Evolutionary conservation across 2,329 filamentous ascomycete genomes (phyloP), one percentile per base, ranked within the genome.

Genomic region (Microdochium trichocladiopsis): DNA sequence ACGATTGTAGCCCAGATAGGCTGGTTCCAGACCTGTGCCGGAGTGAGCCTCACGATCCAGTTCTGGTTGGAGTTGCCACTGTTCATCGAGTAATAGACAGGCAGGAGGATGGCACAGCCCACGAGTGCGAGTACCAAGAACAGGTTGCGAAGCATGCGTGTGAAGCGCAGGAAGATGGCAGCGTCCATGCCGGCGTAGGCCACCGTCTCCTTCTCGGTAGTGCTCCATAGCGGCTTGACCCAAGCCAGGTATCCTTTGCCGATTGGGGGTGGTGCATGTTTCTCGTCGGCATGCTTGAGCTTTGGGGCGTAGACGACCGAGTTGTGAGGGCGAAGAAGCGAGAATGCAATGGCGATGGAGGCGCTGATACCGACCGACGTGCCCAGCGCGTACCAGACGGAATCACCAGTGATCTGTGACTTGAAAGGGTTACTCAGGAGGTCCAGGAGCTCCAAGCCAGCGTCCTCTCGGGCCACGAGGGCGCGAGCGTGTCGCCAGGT

Each of bases 231-330:
- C 0, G 93, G 92, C 21, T 76, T 75, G 28, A 95, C 68, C 94
- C 94, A 99, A 48, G 90, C 86, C 66, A 95, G 91, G 10, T 93
- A 74, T n/a, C 89, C 87, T 64, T 87, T 95, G 52, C 88, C 89
- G 61, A 97, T 79, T 1, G 88, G 84, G 12, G 94, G 94, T 18
- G 93, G 94, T 10, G 88, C 83, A 72, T 96, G 91, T 69, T 87
- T 90, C 60, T 90, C 84, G 67, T 97, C 93, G 66, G 90, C 88
- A 75, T 96, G 87, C 67, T 95, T 95, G 49, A 95, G 77, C 67
- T 95, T 93, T 41, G 94, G 94, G 3, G 94, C 92, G 71, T 99
- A 99, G 48, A 99, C 90, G 60, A 93, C 82, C 52, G 86, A 87
- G 69, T 97, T 93, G 69, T 92, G 91, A 4, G 94, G 94, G 55